Percentiles rank a stretch among this genome's conserved stretches.
Evolutionary conservation across 2,329 filamentous ascomycete species (phyloP).

Genomic region (Botrytis sinoallii): DNA sequence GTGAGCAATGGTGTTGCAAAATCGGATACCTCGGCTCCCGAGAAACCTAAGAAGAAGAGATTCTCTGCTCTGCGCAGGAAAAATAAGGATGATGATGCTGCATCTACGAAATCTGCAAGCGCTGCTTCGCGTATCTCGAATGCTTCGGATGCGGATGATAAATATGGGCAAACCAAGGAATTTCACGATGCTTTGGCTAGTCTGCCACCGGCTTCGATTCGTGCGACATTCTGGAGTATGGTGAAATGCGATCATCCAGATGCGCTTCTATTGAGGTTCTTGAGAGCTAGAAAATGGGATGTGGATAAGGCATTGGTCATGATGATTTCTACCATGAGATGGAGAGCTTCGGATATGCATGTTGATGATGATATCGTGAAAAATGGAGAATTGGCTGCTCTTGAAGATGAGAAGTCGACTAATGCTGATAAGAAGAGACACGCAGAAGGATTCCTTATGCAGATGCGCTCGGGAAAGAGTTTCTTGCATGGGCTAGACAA

Average conservation of each 20-base stretch:
- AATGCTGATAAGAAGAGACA: constrained; percentile 63
- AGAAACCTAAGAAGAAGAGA: constrained; percentile 73
- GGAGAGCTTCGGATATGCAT: constrained; percentile 78
- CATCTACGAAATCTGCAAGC: constrained; percentile 38
- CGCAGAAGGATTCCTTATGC: constrained; percentile 71
- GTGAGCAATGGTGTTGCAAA: constrained; percentile 27
- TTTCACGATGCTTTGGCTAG: constrained; percentile 79
- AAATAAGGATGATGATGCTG: constrained; percentile 51
- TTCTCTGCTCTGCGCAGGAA: constrained; percentile 66
- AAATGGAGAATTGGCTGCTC: constrained; percentile 68
- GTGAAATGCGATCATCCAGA: constrained; percentile 95
- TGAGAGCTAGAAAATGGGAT: constrained; percentile 93
- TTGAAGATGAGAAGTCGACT: constrained; percentile 53
- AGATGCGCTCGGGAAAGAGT: constrained; percentile 88
- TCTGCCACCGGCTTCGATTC: constrained; percentile 73
- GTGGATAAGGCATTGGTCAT: constrained; percentile 90
- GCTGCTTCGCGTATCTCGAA: constrained; percentile 26
- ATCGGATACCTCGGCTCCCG: constrained; percentile 29
- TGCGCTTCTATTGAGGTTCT: constrained; percentile 74
- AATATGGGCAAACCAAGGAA: constrained; percentile 85
- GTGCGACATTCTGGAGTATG: constrained; percentile 85
- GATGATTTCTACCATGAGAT: constrained; percentile 91
- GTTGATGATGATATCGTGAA: constrained; percentile 86
- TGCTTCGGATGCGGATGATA: constrained; percentile 64
- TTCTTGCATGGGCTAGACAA: constrained; percentile 87